Percentiles rank a stretch among this genome's conserved stretches.
Evolutionary conservation across 2,329 filamentous ascomycete species (phyloP).

Genomic region (Sphaerulina vaccinii): DNA sequence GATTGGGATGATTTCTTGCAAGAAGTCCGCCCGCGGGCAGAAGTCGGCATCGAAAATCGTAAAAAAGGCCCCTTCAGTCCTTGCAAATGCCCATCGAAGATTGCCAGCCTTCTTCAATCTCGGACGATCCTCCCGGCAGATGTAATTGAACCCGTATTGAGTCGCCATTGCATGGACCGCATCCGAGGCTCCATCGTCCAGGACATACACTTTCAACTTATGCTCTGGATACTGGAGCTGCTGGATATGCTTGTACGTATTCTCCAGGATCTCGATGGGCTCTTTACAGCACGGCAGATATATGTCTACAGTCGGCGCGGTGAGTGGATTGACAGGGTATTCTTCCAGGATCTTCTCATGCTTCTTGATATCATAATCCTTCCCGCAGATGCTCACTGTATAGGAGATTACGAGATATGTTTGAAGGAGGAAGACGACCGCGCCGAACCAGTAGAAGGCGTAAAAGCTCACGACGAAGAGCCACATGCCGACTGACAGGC

Average conservation of each 20-base stretch:
- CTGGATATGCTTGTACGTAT: conserved; percentile 40
- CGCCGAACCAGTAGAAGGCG: conserved; percentile 37
- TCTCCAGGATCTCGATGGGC: conserved; percentile 43
- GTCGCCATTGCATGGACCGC: conserved; percentile 37
- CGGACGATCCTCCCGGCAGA: conserved; percentile 44
- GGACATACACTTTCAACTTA: conserved; percentile 42
- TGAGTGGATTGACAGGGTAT: conserved; percentile 37
- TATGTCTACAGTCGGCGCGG: conserved; percentile 43
- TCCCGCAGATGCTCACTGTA: conserved; percentile 42
- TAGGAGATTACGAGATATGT: conserved; percentile 46
- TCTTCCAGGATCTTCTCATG: conserved; percentile 38
- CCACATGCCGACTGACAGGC: conserved; percentile 47
- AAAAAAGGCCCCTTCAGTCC: conserved; percentile 44
- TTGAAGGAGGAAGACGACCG: conserved; percentile 42
- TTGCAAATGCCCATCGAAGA: conserved; percentile 43
- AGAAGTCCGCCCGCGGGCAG: conserved; percentile 44
- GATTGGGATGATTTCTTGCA: conserved; percentile 42
- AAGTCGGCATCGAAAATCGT: conserved; percentile 48
- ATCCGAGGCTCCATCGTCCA: conserved; percentile 42
- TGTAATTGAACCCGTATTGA: conserved; percentile 42
- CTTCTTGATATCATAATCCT: conserved; percentile 41
- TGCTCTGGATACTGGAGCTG: conserved; percentile 40
- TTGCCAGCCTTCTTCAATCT: conserved; percentile 47
- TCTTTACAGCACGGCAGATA: conserved; percentile 47
- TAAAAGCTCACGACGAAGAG: conserved; percentile 41